Evolutionary conservation across 352 stramenopile species (phyloP).

Genomic region (Pythium rhizo-oryzae): DNA sequence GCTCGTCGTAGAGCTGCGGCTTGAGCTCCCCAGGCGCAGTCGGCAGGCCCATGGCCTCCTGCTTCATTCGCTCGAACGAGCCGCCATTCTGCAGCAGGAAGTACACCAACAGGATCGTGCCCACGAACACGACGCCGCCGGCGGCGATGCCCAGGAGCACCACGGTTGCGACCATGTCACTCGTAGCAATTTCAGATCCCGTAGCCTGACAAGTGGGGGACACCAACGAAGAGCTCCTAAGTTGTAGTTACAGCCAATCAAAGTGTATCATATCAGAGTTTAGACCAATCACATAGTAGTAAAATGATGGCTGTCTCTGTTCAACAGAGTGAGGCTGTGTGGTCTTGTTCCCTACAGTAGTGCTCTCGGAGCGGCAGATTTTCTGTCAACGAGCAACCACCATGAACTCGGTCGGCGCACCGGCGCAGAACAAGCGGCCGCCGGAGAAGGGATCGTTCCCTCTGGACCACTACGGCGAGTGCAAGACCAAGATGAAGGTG

Average conservation of each 20-base stretch:
- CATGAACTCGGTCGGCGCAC: constrained; percentile 84
- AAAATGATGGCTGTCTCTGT: constrained; percentile 26
- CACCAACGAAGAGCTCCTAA: neutral
- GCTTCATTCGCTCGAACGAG: constrained; percentile 88
- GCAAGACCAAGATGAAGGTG: constrained; percentile 87
- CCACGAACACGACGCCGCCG: constrained; percentile 82
- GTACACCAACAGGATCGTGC: constrained; percentile 82
- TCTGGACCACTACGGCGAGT: constrained; percentile 91
- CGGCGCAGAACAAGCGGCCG: constrained; percentile 70
- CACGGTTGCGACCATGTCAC: constrained; percentile 51
- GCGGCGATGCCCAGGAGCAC: constrained; percentile 81
- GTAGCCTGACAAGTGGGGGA: neutral
- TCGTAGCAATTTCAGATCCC: neutral
- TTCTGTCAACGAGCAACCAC: neutral
- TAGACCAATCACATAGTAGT: constrained; percentile 12
- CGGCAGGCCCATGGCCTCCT: constrained; percentile 76
- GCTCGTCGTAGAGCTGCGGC: constrained; percentile 87
- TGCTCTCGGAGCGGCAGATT: no score
- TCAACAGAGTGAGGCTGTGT: neutral
- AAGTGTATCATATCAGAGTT: constrained; percentile 1
- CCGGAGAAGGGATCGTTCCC: constrained; percentile 92
- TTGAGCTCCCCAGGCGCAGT: constrained; percentile 61
- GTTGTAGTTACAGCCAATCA: constrained; percentile 1
- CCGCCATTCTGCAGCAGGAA: constrained; percentile 80
- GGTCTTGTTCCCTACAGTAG: neutral